A percentile compares a stretch with the other conserved stretches of the same genome.
phyloP scores from a whole-genome alignment of 2,329 filamentous ascomycete species.

The Fusarium virguliforme region DNA sequence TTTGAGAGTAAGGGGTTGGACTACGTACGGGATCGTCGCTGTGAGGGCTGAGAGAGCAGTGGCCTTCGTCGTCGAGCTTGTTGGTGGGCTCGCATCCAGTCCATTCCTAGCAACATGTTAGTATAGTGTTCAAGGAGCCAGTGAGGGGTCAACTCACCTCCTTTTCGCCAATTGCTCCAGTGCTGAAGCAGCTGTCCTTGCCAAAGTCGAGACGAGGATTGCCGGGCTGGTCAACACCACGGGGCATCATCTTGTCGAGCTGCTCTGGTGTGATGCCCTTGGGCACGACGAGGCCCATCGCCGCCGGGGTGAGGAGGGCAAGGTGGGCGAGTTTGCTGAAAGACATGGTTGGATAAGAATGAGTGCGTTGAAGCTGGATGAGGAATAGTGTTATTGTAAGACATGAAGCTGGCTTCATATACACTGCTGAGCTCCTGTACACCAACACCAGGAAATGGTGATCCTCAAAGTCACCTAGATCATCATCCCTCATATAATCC shows the following conservation, averaged over 20 bases:
- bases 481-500: background rate
- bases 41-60: background rate
- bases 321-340: background rate
- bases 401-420: background rate
- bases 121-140: background rate
- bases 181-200: background rate
- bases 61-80: constrained; percentile 5
- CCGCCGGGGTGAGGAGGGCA: background rate
- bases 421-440: background rate
- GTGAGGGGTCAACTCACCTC: background rate
- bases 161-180: constrained; percentile 1
- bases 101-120: background rate
- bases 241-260: constrained; percentile 1
- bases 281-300: constrained; percentile 1
- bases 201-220: constrained; percentile 8
- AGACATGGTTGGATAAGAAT: background rate
- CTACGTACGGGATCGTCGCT: background rate
- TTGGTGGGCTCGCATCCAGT: constrained; percentile 2
- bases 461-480: background rate
- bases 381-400: background rate
- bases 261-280: constrained; percentile 3
- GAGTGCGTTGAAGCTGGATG: background rate
- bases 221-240: constrained; percentile 1
- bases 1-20: background rate
- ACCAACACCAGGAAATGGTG: background rate